Base-by-base conservation (phyloP, 139 green algal species). In the Microglena sp. region DNA sequence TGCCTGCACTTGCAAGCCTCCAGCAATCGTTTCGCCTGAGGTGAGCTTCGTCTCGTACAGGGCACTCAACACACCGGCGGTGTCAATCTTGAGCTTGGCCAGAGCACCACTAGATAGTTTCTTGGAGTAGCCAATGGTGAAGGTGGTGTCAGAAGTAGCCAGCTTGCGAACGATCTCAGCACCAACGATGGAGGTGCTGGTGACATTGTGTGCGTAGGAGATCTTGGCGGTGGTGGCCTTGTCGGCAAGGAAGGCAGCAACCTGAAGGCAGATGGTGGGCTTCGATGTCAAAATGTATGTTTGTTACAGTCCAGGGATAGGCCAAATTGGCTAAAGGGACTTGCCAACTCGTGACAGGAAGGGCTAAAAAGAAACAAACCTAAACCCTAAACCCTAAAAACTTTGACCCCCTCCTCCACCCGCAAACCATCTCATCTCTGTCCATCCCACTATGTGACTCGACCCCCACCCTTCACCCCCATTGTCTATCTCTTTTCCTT, bases 1-100 rank as follows among this genome's bases (percentile, higher is more conserved):
- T 11, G 68, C 68, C 43, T 76, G 64, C 54, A 80, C 22, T 68
- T 80, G 74, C 62, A 80, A 30, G 6, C 60, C 68, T 5, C 64
- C 74, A 31, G 60, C 60, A 8, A 80, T 44, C 69, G 73, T 76
- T 60, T 80, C 74, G 24, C 74, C 74, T 22, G 26, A 57, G 0
- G 68, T 22, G 33, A 80, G 74, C 74, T 66, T 73, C 22, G 74
- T 74, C 65, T 76, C 74, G 64, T 80, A 80, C 44, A 80, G 68
- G 6, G 44, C 46, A 21, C 64, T 67, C 36, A 76, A 46, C 43
- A 68, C 2, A 33, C 74, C 74, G 11, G 26, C 65, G 63, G 62
- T 70, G 36, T 79, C 73, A 18, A 79, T 11, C 73, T 74, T 72
- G 35, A 72, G 2, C 66, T 80, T 80, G 64, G 64, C 57, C 7